Evolutionary conservation across 768 basidiomycete species (phyloP).

Genomic region (Hericium coralloides): DNA sequence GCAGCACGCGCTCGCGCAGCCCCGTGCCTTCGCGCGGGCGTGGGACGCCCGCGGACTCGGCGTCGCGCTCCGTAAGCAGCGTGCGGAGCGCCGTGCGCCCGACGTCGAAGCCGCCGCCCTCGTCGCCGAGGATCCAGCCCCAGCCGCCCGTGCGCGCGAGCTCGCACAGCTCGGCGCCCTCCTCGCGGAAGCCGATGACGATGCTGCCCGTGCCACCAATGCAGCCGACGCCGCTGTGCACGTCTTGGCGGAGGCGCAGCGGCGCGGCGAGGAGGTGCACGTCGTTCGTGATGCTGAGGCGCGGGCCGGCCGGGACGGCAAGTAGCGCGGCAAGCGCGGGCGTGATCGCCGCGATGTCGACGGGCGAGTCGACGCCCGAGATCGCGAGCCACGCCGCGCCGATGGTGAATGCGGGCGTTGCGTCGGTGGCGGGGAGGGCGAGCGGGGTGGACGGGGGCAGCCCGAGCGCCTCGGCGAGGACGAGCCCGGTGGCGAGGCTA

Average conservation of each 20-base stretch:
- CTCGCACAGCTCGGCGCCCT: not conserved
- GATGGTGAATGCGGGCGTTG: conserved; percentile 30
- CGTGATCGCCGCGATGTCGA: conserved; percentile 48
- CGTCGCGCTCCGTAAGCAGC: conserved; percentile 49
- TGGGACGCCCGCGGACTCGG: conserved; percentile 24
- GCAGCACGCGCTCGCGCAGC: conserved; percentile 41
- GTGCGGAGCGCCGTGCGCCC: conserved; percentile 70
- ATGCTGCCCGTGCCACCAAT: conserved; percentile 81
- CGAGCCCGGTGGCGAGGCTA: conserved; percentile 38
- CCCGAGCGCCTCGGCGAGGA: conserved; percentile 27
- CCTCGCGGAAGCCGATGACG: conserved; percentile 53
- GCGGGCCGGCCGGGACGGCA: conserved; percentile 37
- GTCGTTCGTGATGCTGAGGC: conserved; percentile 68
- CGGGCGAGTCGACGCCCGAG: conserved; percentile 71
- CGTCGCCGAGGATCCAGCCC: conserved; percentile 19
- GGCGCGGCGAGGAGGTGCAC: conserved; percentile 80
- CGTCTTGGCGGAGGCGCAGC: conserved; percentile 49
- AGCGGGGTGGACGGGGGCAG: not conserved
- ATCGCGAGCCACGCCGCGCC: conserved; percentile 76
- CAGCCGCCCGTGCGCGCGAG: conserved; percentile 2
- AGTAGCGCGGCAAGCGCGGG: conserved; percentile 47
- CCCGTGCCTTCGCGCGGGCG: conserved; percentile 5
- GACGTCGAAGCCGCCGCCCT: conserved; percentile 75
- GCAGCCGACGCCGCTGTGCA: conserved; percentile 56
- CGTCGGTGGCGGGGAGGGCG: conserved; percentile 3